Evolutionary conservation across 2,329 filamentous ascomycete species (phyloP), one percentile per base, ranked within the genome.

Genomic region (Colletotrichum brevisporum): DNA sequence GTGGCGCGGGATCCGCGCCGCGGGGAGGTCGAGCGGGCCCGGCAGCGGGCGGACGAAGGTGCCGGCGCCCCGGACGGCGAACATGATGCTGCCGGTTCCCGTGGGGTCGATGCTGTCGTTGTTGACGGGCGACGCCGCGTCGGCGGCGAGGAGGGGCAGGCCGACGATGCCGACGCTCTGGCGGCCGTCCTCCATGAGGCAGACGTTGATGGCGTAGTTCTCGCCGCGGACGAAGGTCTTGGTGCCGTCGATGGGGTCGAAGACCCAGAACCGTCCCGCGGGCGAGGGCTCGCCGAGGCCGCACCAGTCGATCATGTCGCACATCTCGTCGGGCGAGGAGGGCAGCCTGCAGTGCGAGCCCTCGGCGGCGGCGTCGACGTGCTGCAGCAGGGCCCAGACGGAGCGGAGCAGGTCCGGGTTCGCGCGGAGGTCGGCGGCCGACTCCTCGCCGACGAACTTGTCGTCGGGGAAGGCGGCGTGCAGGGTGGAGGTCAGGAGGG

Each of bases 201-300:
- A 86, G 18, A 88, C 80, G 67, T 89, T 89, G 76, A 89, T 85
- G 64, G 86, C 88, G 71, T 89, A 90, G 54, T 88, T 82, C 72
- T 88, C 79, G 6, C 85, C 83, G 12, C 79, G 77, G 9, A 90
- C 79, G 62, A 87, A 90, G 0, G 86, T 88, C 77, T 86, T 84
- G 2, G 88, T 90, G 8, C 88, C 88, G 71, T 90, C 88, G 36
- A 90, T 89, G 0, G 88, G 88, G 73, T 90, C 88, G 72, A 90
- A 89, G 0, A 90, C 82, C 87, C 88, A 90, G 9, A 84, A 83
- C 15, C 86, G 76, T 8, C 82, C 83, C 57, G 61, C 4, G 0
- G 63, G 63, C 15, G 67, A 68, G 5, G 81, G 83, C 16, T 75
- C 75, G 26, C 81, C 81, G 21, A 78, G 72, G 36, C 84, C 83